Conservation (phyloP, 1,284 basidiomycete genomes). For the Cutaneotrichosporon mucoides region DNA sequence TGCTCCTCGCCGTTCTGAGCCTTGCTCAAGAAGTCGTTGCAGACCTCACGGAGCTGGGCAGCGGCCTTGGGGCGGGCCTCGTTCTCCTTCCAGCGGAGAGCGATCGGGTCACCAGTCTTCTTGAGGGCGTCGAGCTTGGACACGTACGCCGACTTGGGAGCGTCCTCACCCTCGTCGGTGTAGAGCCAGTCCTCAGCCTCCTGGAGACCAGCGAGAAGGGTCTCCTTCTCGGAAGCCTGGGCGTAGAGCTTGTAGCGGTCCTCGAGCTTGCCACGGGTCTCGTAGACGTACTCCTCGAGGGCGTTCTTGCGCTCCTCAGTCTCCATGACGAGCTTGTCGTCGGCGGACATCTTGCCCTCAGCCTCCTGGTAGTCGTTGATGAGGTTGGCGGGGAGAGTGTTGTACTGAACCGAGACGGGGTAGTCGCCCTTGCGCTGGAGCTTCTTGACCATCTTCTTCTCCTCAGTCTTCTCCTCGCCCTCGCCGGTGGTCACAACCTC, state of each 20-base stretch:
- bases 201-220: slow-evolving; percentile 63
- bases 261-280: slow-evolving; percentile 85
- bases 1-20: slow-evolving; percentile 77
- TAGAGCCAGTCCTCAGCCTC: slow-evolving; percentile 93
- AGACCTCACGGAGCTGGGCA: slow-evolving; percentile 71
- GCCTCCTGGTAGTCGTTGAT: slow-evolving; percentile 66
- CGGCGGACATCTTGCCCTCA: slow-evolving; percentile 79
- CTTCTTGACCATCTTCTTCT: slow-evolving; percentile 60
- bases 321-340: slow-evolving; percentile 90
- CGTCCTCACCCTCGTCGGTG: slow-evolving; percentile 90
- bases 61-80: slow-evolving; percentile 72
- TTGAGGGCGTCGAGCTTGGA: slow-evolving; percentile 72
- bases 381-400: slow-evolving; percentile 60
- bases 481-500: slow-evolving; percentile 55
- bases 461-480: slow-evolving; percentile 62
- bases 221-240: slow-evolving; percentile 67
- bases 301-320: slow-evolving; percentile 97
- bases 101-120: slow-evolving; percentile 75
- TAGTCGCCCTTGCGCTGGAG: slow-evolving; percentile 76
- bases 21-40: slow-evolving; percentile 75
- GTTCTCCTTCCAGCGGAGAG: slow-evolving; percentile 69
- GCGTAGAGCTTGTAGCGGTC: slow-evolving; percentile 73
- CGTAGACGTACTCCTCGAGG: slow-evolving; percentile 94
- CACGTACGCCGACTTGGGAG: slow-evolving; percentile 85
- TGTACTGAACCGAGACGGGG: slow-evolving; percentile 62